Evolutionary conservation across 2,329 filamentous ascomycete species (phyloP), one percentile per base, ranked within the genome.

Genomic region (Verticillium longisporum): DNA sequence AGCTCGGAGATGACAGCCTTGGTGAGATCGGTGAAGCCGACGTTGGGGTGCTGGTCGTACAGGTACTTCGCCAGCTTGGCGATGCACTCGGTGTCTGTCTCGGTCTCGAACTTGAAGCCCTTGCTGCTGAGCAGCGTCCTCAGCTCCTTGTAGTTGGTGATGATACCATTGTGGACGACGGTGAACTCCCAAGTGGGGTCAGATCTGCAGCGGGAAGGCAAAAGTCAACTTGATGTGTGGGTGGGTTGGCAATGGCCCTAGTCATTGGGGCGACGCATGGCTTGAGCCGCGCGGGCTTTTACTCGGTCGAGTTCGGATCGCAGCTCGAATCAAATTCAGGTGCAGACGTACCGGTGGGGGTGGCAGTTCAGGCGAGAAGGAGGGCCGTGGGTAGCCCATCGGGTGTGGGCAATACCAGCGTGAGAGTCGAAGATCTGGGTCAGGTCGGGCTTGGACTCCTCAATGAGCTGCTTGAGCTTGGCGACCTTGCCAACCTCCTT

Each of bases 121-220:
- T 98, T 99, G 83, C 84, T 85, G 80, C 89, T 86, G 69, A 99
- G 85, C 66, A 99, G 88, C 65, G 90, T 91, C 87, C 94, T 97
- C 71, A 99, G 83, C 81, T 99, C 95, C 85, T 99, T 99, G 87
- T 99, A 99, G 86, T 99, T 99, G 82, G 95, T 99, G 80, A 99
- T 99, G 84, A 99, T 99, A 74, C 95, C 95, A 80, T 99, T 99
- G 89, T 99, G 95, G 64, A 98, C 95, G 70, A 99, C 88, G 67
- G 91, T 85, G 78, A 99, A 99, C 80, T 99, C 90, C 92, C 94
- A 99, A 72, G 81, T 91, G 70, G 89, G 87, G 77, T 99, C 95
- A 67, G 94, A 98, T 78, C 93, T 96, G 67, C 18, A 63, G 59
- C 18, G 32, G n/a, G 62, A 59, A 61, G 55, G 58, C 58, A 61